These are phyloP conservation scores for Helianthus tuberosus DNA, from an alignment of 129 eudicot genomes.

Conservation along the genomic window DNA sequence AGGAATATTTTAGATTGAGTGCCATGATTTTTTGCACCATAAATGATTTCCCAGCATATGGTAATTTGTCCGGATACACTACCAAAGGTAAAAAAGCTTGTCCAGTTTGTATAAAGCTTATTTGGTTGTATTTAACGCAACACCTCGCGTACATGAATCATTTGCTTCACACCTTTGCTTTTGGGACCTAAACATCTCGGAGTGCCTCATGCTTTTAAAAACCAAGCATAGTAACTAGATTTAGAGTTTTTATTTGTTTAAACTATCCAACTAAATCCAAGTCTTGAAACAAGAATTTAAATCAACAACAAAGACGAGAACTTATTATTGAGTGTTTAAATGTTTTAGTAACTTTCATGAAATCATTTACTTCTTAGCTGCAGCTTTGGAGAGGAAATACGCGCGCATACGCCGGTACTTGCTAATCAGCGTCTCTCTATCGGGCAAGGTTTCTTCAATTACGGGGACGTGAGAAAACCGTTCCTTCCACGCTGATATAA, in stretches of 20 bases:
- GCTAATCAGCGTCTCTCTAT: conserved; percentile 11
- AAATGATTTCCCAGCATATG: no score
- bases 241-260: neutral
- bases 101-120: no score
- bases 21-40: no score
- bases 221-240: no score
- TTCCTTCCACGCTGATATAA: conserved; percentile 13
- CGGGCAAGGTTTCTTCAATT: neutral
- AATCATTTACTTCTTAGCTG: neutral
- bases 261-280: neutral
- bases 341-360: neutral
- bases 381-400: conserved; percentile 1
- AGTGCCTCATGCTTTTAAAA: no score
- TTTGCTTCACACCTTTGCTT: no score
- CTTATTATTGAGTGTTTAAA: neutral
- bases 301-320: neutral
- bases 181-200: no score
- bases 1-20: no score
- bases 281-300: neutral
- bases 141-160: no score
- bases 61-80: no score
- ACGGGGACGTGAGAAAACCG: neutral
- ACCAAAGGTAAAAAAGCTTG: no score
- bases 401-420: neutral
- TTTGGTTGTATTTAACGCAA: no score